Evolutionary conservation across 176 grass and related monocot genomes (phyloP).

Genomic region (Juncus effusus): DNA sequence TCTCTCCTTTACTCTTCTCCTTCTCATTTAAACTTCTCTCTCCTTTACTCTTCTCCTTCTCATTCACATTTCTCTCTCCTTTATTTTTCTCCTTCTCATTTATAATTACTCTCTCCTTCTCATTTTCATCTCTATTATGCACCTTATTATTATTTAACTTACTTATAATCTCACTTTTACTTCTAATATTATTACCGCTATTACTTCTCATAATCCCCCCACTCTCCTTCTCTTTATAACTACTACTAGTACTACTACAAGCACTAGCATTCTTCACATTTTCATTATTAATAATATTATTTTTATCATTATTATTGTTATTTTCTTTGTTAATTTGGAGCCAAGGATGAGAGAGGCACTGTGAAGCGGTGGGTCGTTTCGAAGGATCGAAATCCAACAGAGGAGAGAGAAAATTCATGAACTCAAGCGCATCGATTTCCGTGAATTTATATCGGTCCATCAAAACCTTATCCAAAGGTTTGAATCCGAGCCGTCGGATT

Average conservation of each 20-base stretch:
- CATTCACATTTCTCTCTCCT: conserved; percentile 12
- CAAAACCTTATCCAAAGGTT: conserved; percentile 60
- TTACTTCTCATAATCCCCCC: conserved; percentile 9
- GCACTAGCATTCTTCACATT: conserved; percentile 8
- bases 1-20: conserved; percentile 3
- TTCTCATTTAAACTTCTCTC: neutral
- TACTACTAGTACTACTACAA: conserved; percentile 27
- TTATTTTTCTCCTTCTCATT: neutral
- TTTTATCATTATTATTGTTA: conserved; percentile 29
- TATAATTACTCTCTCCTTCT: conserved; percentile 1
- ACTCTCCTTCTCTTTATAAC: neutral
- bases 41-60: conserved; percentile 12
- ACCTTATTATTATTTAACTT: conserved; percentile 7
- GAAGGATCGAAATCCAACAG: conserved; percentile 77
- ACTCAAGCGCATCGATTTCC: conserved; percentile 55
- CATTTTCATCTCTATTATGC: conserved; percentile 14
- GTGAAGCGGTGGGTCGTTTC: conserved; percentile 72
- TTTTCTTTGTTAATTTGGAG: conserved; percentile 34
- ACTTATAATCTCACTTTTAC: conserved; percentile 19
- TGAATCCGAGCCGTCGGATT: conserved; percentile 79
- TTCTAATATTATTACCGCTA: conserved; percentile 8
- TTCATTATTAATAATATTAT: conserved; percentile 21
- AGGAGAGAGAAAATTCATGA: conserved; percentile 60
- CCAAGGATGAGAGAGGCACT: conserved; percentile 77
- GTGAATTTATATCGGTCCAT: conserved; percentile 73